Percentiles rank a stretch among this genome's conserved stretches.
phyloP scores from a whole-genome alignment of 1,284 basidiomycete genomes.

The Ganoderma meredithae region DNA sequence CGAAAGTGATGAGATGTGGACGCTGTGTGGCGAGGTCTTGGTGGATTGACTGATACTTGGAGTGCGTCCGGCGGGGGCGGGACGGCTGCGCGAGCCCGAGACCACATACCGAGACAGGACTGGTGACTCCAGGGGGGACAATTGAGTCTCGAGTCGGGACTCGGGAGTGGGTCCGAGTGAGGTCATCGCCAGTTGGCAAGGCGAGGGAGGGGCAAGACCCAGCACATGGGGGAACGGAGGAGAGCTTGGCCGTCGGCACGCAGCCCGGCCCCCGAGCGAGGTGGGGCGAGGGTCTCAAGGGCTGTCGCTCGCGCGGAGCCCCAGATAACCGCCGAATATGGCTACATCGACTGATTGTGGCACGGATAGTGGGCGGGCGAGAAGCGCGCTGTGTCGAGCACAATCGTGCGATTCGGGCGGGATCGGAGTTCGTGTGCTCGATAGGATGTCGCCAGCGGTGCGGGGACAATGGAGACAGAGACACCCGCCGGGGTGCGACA shows the following conservation, averaged over 20 bases:
- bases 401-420: conserved; percentile 12
- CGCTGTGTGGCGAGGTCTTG: not conserved
- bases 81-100: not conserved
- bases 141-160: not conserved
- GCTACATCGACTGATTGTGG: conserved; percentile 28
- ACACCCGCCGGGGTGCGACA: not conserved
- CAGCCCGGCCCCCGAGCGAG: not conserved
- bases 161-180: conserved; percentile 3
- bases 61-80: not conserved
- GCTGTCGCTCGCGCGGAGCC: not conserved
- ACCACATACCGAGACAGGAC: not conserved
- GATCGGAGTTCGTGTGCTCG: conserved; percentile 3
- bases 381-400: not conserved
- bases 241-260: not conserved
- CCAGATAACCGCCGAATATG: conserved; percentile 12
- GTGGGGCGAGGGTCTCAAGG: not conserved
- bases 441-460: not conserved
- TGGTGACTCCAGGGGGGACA: no score
- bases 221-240: not conserved
- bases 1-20: conserved; percentile 15
- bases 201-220: not conserved
- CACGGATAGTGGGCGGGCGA: conserved; percentile 22
- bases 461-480: conserved; percentile 4
- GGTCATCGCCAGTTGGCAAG: conserved; percentile 2
- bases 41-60: not conserved